phyloP scores from a whole-genome alignment of 179 eudicot genomes.

The Corrigiola litoralis region DNA sequence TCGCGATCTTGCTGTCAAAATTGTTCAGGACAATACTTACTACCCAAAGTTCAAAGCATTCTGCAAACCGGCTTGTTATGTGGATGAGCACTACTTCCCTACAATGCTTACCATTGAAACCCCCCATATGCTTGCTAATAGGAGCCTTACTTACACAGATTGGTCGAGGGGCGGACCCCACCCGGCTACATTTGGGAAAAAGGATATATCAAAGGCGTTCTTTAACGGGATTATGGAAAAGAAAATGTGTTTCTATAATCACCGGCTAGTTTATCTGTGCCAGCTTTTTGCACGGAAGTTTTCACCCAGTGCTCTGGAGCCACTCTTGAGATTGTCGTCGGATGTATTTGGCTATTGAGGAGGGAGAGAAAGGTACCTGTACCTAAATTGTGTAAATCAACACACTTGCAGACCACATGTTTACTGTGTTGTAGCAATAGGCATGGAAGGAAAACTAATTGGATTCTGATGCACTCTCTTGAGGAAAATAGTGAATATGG shows the following conservation, averaged over 20 bases:
- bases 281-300: conserved; percentile 47
- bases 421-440: too few relatives aligned
- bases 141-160: conserved; percentile 41
- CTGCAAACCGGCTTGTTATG: conserved; percentile 48
- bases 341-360: conserved; percentile 32
- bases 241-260: conserved; percentile 32
- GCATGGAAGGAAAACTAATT: too few relatives aligned
- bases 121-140: conserved; percentile 37
- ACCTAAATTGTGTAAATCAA: background rate
- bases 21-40: conserved; percentile 32
- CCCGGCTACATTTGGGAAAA: conserved; percentile 39
- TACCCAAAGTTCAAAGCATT: conserved; percentile 40
- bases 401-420: too few relatives aligned
- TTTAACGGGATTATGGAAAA: conserved; percentile 22
- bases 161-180: conserved; percentile 56
- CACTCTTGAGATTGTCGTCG: conserved; percentile 32
- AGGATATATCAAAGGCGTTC: conserved; percentile 25
- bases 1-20: conserved; percentile 33
- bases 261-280: conserved; percentile 28
- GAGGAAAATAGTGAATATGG: background rate
- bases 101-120: conserved; percentile 39
- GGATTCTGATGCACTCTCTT: too few relatives aligned
- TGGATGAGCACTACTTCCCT: conserved; percentile 51
- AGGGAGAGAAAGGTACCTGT: background rate
- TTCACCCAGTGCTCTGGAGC: conserved; percentile 37